These are phyloP conservation scores for Coemansia sp. DNA, from an alignment of 192 early-diverging fungal genomes.

Conservation along the genomic window DNA sequence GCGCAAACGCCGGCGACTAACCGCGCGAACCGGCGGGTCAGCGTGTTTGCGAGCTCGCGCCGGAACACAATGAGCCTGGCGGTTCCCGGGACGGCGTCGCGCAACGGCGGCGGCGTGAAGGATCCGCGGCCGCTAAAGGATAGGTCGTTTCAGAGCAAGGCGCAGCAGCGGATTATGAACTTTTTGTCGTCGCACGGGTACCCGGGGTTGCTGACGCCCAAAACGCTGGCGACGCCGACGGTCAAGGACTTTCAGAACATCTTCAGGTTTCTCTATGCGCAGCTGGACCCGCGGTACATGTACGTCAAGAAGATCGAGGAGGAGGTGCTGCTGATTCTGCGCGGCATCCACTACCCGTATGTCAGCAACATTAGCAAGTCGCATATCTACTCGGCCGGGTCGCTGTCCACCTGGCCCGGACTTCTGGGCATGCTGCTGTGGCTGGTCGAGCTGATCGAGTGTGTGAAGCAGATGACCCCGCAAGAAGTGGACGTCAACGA, in stretches of 20 bases:
- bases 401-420: conserved; percentile 63
- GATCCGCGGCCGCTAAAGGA: conserved; percentile 69
- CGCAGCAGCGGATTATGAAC: conserved; percentile 58
- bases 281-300: conserved; percentile 62
- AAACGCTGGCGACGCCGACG: conserved; percentile 58
- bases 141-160: conserved; percentile 56
- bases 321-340: conserved; percentile 61
- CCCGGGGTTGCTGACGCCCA: conserved; percentile 54
- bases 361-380: conserved; percentile 63
- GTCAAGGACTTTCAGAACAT: conserved; percentile 69
- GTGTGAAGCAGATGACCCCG: conserved; percentile 55
- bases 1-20: conserved; percentile 45
- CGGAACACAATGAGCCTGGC: conserved; percentile 30
- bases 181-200: conserved; percentile 65
- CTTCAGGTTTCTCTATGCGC: conserved; percentile 69
- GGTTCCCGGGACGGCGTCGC: conserved; percentile 31
- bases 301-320: conserved; percentile 67
- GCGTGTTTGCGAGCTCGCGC: conserved; percentile 49
- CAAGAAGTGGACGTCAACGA: conserved; percentile 19
- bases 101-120: conserved; percentile 52
- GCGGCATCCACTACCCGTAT: conserved; percentile 50
- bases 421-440: conserved; percentile 68
- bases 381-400: conserved; percentile 62
- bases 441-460: conserved; percentile 68
- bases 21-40: conserved; percentile 43